Percentiles rank a stretch among this genome's conserved stretches.
Conservation (phyloP, 2,329 filamentous ascomycete species). For the Graphilbum fragrans region DNA sequence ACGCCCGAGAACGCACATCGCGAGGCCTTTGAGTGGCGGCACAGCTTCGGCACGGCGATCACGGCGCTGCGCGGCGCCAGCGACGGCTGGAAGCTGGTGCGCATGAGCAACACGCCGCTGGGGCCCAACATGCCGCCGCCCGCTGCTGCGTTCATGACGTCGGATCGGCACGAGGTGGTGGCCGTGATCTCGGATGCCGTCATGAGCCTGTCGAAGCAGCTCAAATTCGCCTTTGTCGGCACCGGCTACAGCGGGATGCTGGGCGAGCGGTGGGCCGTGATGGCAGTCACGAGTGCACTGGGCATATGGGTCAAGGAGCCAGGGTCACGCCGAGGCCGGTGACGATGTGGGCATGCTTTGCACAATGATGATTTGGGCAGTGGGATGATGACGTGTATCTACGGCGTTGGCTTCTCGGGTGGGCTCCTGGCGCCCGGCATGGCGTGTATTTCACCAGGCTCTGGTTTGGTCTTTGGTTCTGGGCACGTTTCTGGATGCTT, state of each 20-base stretch:
- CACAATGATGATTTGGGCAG: neutral
- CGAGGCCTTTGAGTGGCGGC: slow-evolving; percentile 31
- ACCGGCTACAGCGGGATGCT: slow-evolving; percentile 24
- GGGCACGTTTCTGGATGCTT: no score
- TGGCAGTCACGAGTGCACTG: slow-evolving; percentile 26
- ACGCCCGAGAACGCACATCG: slow-evolving; percentile 4
- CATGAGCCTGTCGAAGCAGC: slow-evolving; percentile 20
- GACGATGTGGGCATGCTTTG: neutral
- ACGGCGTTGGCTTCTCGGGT: no score
- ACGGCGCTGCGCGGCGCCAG: slow-evolving; percentile 17
- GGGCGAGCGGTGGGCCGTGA: slow-evolving; percentile 28
- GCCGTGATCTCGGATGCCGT: slow-evolving; percentile 23
- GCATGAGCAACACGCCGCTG: slow-evolving; percentile 14
- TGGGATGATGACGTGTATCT: no score
- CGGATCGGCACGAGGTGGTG: slow-evolving; percentile 28
- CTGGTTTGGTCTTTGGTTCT: no score
- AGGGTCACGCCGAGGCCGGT: neutral
- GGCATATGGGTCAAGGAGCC: slow-evolving; percentile 16
- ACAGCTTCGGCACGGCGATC: slow-evolving; percentile 22
- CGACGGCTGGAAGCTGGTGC: slow-evolving; percentile 28
- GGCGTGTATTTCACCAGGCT: no score
- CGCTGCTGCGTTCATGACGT: slow-evolving; percentile 11
- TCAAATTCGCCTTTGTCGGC: slow-evolving; percentile 27
- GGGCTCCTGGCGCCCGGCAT: no score
- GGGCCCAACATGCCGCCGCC: slow-evolving; percentile 6